These are phyloP conservation scores for Rhodamnia argentea DNA, from an alignment of 345 rosid genomes.

Conservation along the genomic window DNA sequence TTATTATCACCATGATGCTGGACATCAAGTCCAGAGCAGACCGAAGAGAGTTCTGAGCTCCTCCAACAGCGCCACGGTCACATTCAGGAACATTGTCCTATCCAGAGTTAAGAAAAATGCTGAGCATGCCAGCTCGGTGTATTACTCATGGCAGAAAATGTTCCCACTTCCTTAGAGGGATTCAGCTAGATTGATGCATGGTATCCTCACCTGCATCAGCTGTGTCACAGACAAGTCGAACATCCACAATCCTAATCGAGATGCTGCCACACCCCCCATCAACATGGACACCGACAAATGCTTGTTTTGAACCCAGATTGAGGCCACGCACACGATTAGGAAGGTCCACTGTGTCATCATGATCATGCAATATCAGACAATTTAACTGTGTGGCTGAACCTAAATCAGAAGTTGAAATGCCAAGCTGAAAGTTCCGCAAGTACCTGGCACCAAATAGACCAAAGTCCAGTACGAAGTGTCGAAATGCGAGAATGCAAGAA, in stretches of 20 bases:
- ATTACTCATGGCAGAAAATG: background rate
- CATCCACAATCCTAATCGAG: constrained; percentile 91
- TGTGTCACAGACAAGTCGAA: constrained; percentile 72
- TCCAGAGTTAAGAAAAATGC: background rate
- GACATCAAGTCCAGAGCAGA: constrained; percentile 51
- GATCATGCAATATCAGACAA: background rate
- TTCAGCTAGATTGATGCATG: background rate
- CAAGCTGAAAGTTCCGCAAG: background rate
- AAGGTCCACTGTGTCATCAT: constrained; percentile 48
- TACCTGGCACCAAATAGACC: constrained; percentile 96
- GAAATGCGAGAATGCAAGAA: constrained; percentile 39
- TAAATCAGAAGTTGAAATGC: background rate
- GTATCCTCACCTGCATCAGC: constrained; percentile 66
- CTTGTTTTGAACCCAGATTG: constrained; percentile 39
- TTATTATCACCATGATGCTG: constrained; percentile 58
- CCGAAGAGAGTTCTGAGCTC: constrained; percentile 89
- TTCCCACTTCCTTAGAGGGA: background rate
- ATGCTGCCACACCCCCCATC: constrained; percentile 79
- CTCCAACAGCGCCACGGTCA: constrained; percentile 85
- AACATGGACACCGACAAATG: constrained; percentile 54
- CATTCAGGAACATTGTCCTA: constrained; percentile 76
- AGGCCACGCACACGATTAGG: constrained; percentile 51
- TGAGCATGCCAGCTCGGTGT: background rate
- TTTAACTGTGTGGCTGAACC: background rate
- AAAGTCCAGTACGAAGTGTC: constrained; percentile 71